Base-by-base conservation (phyloP, 176 grass and related monocot genomes). In the Musa troglodytarum region DNA sequence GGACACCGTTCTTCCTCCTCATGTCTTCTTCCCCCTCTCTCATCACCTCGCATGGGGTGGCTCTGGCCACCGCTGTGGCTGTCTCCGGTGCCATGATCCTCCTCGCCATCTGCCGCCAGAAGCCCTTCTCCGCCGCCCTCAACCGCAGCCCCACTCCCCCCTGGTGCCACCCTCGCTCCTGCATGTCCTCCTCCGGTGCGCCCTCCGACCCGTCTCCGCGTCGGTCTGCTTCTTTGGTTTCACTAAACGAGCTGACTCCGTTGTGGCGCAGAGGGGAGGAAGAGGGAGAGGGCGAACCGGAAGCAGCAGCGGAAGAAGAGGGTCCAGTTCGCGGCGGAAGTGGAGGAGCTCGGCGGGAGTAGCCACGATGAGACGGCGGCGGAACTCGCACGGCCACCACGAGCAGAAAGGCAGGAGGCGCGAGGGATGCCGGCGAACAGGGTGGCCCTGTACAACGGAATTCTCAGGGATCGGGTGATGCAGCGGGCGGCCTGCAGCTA, bases 361-460 rank as follows among this genome's bases (percentile, higher is more conserved):
- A 19, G 29, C 17, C 34, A 25, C 8, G 52, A 24, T 56, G n/a
- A 79, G 52, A 81, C 73, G 24, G 0, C 69, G 69, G 11, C 10
- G 9, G 10, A 3, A 6, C 59, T 43, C 34, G 4, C 34, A 43
- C 34, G 34, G 34, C 34, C 34, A 43, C 34, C 34, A 43, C 4
- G 34, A 43, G 49, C 62, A 51, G 52, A 21, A 29, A 9, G 19
- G 52, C 10, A 11, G 7, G 24, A 43, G 54, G 62, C 49, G 49
- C 52, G 76, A 12, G 76, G 70, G 68, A 92, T 96, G 84, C 89
- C 89, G 58, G 92, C 89, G 22, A 92, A 96, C 69, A 74, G 89
- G 73, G 85, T 87, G 86, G 92, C 89, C 77, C 84, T 96, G 63
- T 96, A 92, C 82, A 86, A 86, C 23, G 89, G 89, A 78, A 96